Evolutionary conservation across 2,329 filamentous ascomycete species (phyloP), one percentile per base, ranked within the genome.

Genomic region (Claviceps monticola): DNA sequence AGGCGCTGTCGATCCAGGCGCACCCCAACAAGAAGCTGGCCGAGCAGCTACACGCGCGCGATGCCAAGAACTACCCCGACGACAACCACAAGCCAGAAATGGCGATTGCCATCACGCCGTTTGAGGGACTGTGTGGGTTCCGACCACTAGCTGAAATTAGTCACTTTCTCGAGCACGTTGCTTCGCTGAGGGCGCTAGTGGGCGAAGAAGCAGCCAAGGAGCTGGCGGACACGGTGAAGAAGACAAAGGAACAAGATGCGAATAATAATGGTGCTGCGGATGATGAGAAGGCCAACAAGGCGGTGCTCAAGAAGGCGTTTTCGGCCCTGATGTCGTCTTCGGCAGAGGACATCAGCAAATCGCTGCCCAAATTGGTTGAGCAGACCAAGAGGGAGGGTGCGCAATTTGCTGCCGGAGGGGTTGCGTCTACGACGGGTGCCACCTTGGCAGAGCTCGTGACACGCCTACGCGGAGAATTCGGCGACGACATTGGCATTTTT

Each of bases 81-180:
- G 91, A 97, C 73, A 98, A 98, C 72, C 93, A 98, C 76, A 98
- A 98, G 72, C 93, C 93, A 37, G 93, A 98, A 71, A 98, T 98
- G 93, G 90, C 93, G 56, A 95, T 98, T 67, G 93, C 93, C 56
- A 84, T 98, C 61, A 97, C 93, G 1, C 84, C 88, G 0, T 98
- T 98, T 59, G 91, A 97, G 65, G 93, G 93, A 0, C 79, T 98
- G 37, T 98, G 93, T 62, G 93, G 93, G 37, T 98, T 98, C 74
- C 81, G 93, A 9, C 93, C 93, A 0, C 74, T 96, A 21, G 74
- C 71, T 5, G 90, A 98, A 69, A 93, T 97, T 56, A 75, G 82
- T 0, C 87, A 95, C 66, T 97, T 97, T 67, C 74, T 95, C 36
- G 71, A 80, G 48, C 66, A 61, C 1, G 63, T 78, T 1, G 60